Conservation (phyloP, 306 rosid genomes). For the Pyrus pyrifolia region DNA sequence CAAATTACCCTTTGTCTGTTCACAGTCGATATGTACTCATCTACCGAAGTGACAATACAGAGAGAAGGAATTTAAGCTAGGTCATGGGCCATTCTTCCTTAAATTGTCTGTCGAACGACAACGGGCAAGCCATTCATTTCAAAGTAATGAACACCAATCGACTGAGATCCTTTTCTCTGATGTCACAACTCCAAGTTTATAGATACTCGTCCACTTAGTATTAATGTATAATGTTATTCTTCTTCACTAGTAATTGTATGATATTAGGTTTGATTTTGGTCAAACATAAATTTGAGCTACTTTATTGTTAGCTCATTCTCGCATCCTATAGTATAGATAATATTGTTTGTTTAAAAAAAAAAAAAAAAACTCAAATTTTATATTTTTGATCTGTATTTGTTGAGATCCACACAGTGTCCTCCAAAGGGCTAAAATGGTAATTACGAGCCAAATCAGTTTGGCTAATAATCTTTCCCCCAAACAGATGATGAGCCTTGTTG, state of each 20-base stretch:
- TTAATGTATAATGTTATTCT: accelerated
- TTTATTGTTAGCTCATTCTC: accelerated
- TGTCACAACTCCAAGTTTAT: no score
- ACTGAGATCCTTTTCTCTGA: neutral
- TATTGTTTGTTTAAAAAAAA: no score
- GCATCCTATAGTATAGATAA: accelerated
- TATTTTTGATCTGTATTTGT: neutral
- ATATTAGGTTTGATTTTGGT: accelerated
- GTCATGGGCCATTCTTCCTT: neutral
- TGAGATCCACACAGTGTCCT: neutral
- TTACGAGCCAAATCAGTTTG: neutral
- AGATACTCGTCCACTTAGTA: no score
- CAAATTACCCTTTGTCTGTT: conserved; percentile 29
- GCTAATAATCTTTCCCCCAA: neutral
- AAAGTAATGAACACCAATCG: neutral
- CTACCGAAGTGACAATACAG: neutral
- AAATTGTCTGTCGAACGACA: neutral
- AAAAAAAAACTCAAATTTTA: no score
- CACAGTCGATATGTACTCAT: neutral
- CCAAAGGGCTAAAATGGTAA: neutral
- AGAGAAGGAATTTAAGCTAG: neutral
- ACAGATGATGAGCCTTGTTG: neutral
- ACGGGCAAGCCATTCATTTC: neutral
- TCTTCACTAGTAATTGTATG: no score
- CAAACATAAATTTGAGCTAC: no score